Evolutionary conservation across 305 asterid species (phyloP).

Genomic region (Fraxinus latifolia): DNA sequence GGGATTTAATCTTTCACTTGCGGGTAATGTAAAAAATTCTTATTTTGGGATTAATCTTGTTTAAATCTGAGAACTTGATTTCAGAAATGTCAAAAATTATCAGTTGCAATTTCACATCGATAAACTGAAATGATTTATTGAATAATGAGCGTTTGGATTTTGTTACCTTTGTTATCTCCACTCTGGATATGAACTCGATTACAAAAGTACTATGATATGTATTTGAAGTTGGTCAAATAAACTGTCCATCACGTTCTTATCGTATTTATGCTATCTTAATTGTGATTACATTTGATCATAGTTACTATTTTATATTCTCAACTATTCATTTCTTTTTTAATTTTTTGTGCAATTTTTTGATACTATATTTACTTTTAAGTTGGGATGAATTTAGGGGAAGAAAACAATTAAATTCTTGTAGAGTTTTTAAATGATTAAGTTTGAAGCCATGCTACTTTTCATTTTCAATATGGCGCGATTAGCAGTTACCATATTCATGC

Average conservation of each 20-base stretch:
- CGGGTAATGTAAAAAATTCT: constrained; percentile 13
- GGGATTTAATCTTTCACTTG: constrained; percentile 18
- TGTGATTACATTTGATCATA: background rate
- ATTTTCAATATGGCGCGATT: background rate
- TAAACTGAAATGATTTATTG: constrained; percentile 2
- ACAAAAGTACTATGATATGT: background rate
- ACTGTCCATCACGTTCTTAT: background rate
- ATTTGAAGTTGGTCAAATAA: background rate
- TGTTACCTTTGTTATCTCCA: background rate
- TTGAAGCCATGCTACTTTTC: background rate
- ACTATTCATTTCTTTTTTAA: background rate
- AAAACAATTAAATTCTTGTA: background rate
- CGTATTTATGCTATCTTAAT: background rate
- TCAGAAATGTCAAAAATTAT: background rate
- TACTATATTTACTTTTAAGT: background rate
- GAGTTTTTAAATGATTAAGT: background rate
- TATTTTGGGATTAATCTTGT: constrained; percentile 6
- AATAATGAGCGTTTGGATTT: constrained; percentile 2
- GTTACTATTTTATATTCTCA: background rate
- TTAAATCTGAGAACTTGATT: constrained; percentile 7
- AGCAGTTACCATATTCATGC: background rate
- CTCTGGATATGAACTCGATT: background rate
- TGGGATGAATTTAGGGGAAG: background rate
- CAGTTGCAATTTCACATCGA: background rate
- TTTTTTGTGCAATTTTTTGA: background rate